phyloP scores from a whole-genome alignment of 306 rosid species.

The Quillaja saponaria region DNA sequence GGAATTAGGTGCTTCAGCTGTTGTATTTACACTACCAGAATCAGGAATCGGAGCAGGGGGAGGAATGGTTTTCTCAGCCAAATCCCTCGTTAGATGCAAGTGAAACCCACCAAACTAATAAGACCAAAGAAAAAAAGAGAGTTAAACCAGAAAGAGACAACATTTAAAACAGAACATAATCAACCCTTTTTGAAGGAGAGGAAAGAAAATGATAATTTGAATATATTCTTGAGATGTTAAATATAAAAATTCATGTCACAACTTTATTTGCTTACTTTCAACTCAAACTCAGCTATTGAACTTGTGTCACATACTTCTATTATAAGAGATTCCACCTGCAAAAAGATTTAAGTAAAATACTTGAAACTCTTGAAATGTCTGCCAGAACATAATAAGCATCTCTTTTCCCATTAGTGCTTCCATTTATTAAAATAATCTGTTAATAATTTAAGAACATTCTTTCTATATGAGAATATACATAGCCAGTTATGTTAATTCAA shows the following conservation, averaged over 20 bases:
- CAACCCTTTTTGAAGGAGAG: slow-evolving; percentile 17
- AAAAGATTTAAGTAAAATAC: slow-evolving; percentile 28
- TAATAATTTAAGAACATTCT: background rate
- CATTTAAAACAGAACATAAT: slow-evolving; percentile 11
- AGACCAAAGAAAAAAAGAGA: slow-evolving; percentile 15
- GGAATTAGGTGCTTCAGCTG: slow-evolving; percentile 38
- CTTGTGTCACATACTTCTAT: slow-evolving; percentile 66
- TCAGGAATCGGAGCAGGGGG: slow-evolving; percentile 43
- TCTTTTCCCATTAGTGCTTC: slow-evolving; percentile 1
- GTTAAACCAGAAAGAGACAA: slow-evolving; percentile 21
- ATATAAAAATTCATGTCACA: slow-evolving; percentile 19
- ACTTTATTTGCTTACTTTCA: slow-evolving; percentile 59
- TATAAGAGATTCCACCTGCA: slow-evolving; percentile 75
- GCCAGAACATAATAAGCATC: slow-evolving; percentile 13
- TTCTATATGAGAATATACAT: slow-evolving; percentile 4
- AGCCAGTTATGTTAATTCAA: slow-evolving; percentile 9
- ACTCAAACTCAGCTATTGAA: slow-evolving; percentile 64
- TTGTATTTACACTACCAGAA: slow-evolving; percentile 39
- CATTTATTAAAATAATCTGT: slow-evolving; percentile 8
- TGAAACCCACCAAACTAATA: slow-evolving; percentile 73
- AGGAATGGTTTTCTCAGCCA: slow-evolving; percentile 34
- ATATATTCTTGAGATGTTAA: slow-evolving; percentile 7
- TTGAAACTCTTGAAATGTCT: slow-evolving; percentile 14
- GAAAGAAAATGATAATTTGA: background rate
- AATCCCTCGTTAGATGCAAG: slow-evolving; percentile 57